Conservation (phyloP, 2,329 filamentous ascomycete species). For the Aspergillus phoenicis region DNA sequence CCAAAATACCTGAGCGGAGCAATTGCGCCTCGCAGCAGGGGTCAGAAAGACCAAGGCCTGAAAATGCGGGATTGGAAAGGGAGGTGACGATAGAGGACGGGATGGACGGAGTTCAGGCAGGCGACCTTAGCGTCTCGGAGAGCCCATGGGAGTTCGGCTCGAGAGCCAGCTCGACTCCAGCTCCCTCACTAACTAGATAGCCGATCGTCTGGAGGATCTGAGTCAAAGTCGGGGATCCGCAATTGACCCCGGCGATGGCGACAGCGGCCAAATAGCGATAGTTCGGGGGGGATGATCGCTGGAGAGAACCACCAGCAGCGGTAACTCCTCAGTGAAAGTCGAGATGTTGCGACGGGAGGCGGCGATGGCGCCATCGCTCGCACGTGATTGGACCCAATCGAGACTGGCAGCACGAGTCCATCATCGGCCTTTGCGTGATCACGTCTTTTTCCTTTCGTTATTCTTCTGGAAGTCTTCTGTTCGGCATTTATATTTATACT, state of each 20-base stretch:
- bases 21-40: neutral
- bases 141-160: neutral
- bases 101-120: neutral
- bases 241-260: conserved; percentile 16
- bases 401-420: conserved; percentile 16
- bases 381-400: conserved; percentile 22
- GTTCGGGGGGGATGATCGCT: neutral
- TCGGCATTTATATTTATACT: neutral
- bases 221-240: conserved; percentile 18
- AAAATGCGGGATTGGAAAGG: neutral
- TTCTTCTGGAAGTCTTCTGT: no score
- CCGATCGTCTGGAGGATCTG: conserved; percentile 2
- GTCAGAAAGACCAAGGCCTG: neutral
- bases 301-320: neutral
- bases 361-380: conserved; percentile 24
- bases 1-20: neutral
- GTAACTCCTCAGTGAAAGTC: neutral
- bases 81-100: neutral
- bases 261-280: conserved; percentile 17
- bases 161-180: conserved; percentile 2
- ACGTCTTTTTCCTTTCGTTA: neutral
- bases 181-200: neutral
- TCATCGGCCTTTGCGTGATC: conserved; percentile 24
- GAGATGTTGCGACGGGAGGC: conserved; percentile 16
- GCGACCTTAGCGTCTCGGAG: neutral